Evolutionary conservation across 2,329 filamentous ascomycete genomes (phyloP).

Genomic region (Gremmenia infestans): DNA sequence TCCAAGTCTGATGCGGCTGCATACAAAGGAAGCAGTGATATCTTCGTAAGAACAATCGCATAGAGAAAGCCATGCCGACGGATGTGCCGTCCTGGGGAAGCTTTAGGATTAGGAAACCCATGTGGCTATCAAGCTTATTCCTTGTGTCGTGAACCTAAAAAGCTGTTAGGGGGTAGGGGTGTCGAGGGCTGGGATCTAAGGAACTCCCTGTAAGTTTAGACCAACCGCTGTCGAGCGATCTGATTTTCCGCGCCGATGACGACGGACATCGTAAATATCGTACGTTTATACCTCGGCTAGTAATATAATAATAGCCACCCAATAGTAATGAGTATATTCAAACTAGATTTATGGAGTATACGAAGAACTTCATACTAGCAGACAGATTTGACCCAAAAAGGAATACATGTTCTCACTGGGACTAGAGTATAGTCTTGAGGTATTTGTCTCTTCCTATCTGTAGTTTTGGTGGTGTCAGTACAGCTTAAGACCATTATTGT

Average conservation of each 20-base stretch:
- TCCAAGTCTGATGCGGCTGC: not conserved
- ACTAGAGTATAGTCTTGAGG: not conserved
- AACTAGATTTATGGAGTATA: not conserved
- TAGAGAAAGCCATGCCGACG: not conserved
- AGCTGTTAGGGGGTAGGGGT: slow-evolving; percentile 1
- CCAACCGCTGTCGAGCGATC: slow-evolving; percentile 16
- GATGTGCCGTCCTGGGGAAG: slow-evolving; percentile 4
- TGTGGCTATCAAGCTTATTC: slow-evolving; percentile 22
- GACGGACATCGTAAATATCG: slow-evolving; percentile 5
- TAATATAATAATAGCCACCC: not conserved
- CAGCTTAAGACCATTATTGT: not conserved
- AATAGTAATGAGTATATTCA: too few relatives aligned
- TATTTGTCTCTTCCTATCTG: not conserved
- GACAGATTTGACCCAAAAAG: too few relatives aligned
- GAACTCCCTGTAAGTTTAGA: slow-evolving; percentile 16
- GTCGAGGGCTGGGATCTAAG: slow-evolving; percentile 5
- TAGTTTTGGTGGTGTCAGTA: not conserved
- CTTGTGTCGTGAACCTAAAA: slow-evolving; percentile 10
- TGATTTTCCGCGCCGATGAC: slow-evolving; percentile 11
- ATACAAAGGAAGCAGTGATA: not conserved
- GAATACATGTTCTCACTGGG: too few relatives aligned
- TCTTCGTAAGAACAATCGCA: not conserved
- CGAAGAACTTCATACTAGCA: not conserved
- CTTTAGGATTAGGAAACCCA: slow-evolving; percentile 5
- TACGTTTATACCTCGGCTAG: not conserved